Base-by-base conservation (phyloP, 306 rosid species). In the Mimosa pudica region DNA sequence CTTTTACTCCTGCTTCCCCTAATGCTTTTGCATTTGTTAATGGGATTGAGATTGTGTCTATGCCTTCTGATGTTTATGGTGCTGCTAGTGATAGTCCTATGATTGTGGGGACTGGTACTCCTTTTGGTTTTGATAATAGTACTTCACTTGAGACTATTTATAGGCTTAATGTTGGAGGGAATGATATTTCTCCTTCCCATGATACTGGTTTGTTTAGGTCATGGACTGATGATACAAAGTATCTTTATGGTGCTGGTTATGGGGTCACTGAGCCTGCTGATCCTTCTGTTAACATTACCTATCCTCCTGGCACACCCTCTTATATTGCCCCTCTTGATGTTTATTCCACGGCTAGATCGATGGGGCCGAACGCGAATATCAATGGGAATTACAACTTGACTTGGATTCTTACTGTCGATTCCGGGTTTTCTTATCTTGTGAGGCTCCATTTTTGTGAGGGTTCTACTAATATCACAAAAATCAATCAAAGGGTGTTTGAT, bases 371-470 rank as follows among this genome's bases (percentile, higher is more conserved):
- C 60, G 0, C 11, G 11, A 0, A 42, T 3, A 76, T 93, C 94
- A 95, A 86, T 51, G 16, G 18, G 51, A 90, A 89, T 70, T 95
- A 83, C 92, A 95, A 95, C 75, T 75, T 95, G 87, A 91, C 91
- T 79, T 95, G 99, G 99, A 73, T 93, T 73, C 85, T 93, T 75
- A 65, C 92, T 0, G 78, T 95, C 11, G 98, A 93, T 77, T 73
- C 97, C 0, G 96, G 94, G 70, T 96, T 93, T 84, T 78, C 75
- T 20, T 93, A 93, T 90, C 90, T 96, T 74, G 98, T 91, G 75
- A 87, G 99, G 83, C 97, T 96, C 60, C 97, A 96, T 82, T 93
- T 96, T 78, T 93, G 97, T 77, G 99, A 96, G 89, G 83, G 85
- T 47, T 41, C 86, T 1, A 12, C 78, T 4, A 82, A 51, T 68